These are phyloP conservation scores for Fistulinella staudtii DNA, from an alignment of 1,284 basidiomycete genomes.

Conservation along the genomic window DNA sequence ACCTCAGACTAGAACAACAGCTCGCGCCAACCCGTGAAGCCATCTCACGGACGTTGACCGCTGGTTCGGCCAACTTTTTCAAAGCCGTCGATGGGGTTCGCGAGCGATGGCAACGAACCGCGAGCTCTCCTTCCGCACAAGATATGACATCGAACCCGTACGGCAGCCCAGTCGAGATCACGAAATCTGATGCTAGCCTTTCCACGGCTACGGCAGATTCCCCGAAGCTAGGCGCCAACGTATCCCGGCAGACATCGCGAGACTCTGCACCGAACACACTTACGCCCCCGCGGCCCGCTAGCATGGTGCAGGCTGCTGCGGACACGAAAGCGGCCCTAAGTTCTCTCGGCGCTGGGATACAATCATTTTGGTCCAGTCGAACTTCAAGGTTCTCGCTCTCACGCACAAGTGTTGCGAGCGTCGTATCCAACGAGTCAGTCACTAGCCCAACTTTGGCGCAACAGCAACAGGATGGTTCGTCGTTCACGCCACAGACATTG, in stretches of 20 bases:
- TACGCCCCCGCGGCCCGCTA: conserved; percentile 29
- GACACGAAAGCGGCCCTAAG: conserved; percentile 38
- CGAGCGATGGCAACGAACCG: conserved; percentile 59
- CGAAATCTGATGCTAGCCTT: conserved; percentile 42
- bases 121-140: conserved; percentile 35
- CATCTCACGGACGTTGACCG: conserved; percentile 68
- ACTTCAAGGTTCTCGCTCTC: conserved; percentile 37
- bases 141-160: conserved; percentile 21
- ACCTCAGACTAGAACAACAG: conserved; percentile 85
- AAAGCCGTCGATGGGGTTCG: conserved; percentile 84
- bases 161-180: conserved; percentile 44
- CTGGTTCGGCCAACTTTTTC: conserved; percentile 79
- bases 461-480: conserved; percentile 4
- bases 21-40: conserved; percentile 86
- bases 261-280: conserved; percentile 23
- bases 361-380: conserved; percentile 53
- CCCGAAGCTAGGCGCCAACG: conserved; percentile 23
- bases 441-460: conserved; percentile 9
- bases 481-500: conserved; percentile 11
- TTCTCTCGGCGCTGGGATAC: conserved; percentile 56
- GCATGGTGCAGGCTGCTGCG: conserved; percentile 32
- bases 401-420: conserved; percentile 26
- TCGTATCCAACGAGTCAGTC: conserved; percentile 21
- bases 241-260: conserved; percentile 30
- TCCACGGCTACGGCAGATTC: conserved; percentile 22